Evolutionary conservation across 441 rosid species (phyloP).

Genomic region (Sinapis alba): DNA sequence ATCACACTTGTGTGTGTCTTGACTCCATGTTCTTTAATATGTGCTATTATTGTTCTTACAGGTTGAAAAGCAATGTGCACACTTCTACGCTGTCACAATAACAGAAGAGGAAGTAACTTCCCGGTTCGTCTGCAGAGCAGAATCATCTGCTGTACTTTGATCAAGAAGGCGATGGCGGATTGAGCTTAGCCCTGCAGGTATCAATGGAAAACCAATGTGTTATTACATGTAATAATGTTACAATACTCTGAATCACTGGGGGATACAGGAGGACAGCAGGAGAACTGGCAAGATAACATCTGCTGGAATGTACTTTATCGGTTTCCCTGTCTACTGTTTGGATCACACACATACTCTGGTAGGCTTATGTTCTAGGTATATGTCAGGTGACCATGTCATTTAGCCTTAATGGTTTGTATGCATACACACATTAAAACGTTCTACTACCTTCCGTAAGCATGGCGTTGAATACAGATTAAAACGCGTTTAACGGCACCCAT

Average conservation of each 20-base stretch:
- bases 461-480: no score
- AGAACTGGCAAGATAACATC: constrained; percentile 78
- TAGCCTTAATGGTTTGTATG: not conserved
- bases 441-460: no score
- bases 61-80: constrained; percentile 99
- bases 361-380: constrained; percentile 24
- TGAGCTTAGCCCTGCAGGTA: constrained; percentile 95
- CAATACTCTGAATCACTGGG: not conserved
- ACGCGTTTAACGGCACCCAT: no score
- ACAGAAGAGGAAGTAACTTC: constrained; percentile 88
- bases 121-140: constrained; percentile 87
- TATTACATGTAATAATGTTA: not conserved
- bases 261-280: constrained; percentile 75
- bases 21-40: not conserved
- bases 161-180: constrained; percentile 71
- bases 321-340: constrained; percentile 86
- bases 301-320: constrained; percentile 97
- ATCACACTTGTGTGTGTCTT: constrained; percentile 25
- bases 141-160: constrained; percentile 89
- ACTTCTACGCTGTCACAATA: constrained; percentile 83
- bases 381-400: not conserved
- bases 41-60: constrained; percentile 35
- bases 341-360: constrained; percentile 78
- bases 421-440: not conserved
- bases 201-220: not conserved